phyloP scores from a whole-genome alignment of 2,329 filamentous ascomycete genomes.

The Colletotrichum zoysiae region DNA sequence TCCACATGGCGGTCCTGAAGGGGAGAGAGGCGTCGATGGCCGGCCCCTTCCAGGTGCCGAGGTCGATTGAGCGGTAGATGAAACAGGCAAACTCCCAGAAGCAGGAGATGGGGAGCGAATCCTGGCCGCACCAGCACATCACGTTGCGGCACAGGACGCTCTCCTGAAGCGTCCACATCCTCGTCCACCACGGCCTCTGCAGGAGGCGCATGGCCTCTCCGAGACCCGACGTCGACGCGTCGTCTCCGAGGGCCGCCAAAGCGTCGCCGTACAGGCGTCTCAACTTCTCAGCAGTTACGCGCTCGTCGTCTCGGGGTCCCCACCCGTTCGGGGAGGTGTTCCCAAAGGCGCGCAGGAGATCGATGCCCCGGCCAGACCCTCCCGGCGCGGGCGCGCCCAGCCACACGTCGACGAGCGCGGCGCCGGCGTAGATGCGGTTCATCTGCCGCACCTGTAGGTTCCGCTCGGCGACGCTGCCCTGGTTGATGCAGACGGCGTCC shows the following conservation, averaged over 20 bases:
- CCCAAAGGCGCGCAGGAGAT: not conserved
- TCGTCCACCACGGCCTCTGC: not conserved
- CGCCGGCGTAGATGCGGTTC: not conserved
- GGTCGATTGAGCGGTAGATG: not conserved
- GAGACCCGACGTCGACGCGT: not conserved
- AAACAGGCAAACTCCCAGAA: not conserved
- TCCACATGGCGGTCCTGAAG: not conserved
- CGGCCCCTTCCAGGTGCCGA: not conserved
- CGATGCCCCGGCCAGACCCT: not conserved
- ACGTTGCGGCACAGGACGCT: not conserved
- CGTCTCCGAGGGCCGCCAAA: not conserved
- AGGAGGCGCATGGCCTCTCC: not conserved
- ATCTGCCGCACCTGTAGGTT: not conserved
- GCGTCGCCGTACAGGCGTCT: not conserved
- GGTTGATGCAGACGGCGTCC: not conserved
- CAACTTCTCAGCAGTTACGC: not conserved
- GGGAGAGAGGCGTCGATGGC: not conserved
- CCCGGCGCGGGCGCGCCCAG: not conserved
- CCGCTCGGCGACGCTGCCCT: slow-evolving; percentile 31
- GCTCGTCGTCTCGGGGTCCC: not conserved
- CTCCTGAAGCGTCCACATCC: not conserved
- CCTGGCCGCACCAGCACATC: not conserved
- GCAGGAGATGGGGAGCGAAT: not conserved
- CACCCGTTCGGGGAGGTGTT: not conserved
- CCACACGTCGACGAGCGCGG: not conserved